These are phyloP conservation scores for Acrocalymma vagum DNA, from an alignment of 2,329 filamentous ascomycete species.

Conservation along the genomic window DNA sequence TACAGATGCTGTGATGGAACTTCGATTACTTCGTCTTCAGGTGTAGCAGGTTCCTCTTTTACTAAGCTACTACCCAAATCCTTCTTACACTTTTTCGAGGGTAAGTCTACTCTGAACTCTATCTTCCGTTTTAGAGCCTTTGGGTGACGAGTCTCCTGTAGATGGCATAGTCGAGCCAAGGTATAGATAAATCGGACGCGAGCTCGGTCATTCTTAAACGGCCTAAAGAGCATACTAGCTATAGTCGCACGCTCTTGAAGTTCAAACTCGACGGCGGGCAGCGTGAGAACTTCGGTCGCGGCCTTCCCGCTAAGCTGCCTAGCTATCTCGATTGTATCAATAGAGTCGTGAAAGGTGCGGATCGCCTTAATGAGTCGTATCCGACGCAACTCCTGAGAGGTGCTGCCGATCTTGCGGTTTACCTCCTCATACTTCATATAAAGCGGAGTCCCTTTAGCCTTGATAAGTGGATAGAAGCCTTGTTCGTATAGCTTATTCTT, in stretches of 20 bases:
- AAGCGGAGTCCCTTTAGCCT: constrained; percentile 10
- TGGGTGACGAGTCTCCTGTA: constrained; percentile 19
- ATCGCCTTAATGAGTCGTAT: constrained; percentile 1
- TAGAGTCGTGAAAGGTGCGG: constrained; percentile 3
- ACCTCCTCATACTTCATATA: constrained; percentile 8
- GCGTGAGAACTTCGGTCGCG: constrained; percentile 19
- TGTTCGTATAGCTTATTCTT: constrained; percentile 5
- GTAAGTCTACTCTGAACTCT: constrained; percentile 5
- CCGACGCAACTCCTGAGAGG: constrained; percentile 2
- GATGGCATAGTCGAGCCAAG: constrained; percentile 17
- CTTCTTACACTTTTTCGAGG: constrained; percentile 10
- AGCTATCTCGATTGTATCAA: constrained; percentile 16
- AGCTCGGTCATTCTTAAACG: constrained; percentile 16
- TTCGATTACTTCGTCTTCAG: constrained; percentile 5
- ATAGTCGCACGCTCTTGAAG: constrained; percentile 21
- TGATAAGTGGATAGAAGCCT: constrained; percentile 9
- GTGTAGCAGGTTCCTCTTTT: constrained; percentile 11
- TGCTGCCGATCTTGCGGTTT: constrained; percentile 2
- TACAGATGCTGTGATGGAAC: not conserved
- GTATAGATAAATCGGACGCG: constrained; percentile 18
- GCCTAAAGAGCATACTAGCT: constrained; percentile 26
- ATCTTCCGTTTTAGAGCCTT: constrained; percentile 16
- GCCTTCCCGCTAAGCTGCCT: constrained; percentile 22
- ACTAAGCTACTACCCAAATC: no score
- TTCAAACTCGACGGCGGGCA: constrained; percentile 19